Percentiles rank a stretch among this genome's conserved stretches.
Conservation (phyloP, 2,329 filamentous ascomycete species). For the Botrytis elliptica region DNA sequence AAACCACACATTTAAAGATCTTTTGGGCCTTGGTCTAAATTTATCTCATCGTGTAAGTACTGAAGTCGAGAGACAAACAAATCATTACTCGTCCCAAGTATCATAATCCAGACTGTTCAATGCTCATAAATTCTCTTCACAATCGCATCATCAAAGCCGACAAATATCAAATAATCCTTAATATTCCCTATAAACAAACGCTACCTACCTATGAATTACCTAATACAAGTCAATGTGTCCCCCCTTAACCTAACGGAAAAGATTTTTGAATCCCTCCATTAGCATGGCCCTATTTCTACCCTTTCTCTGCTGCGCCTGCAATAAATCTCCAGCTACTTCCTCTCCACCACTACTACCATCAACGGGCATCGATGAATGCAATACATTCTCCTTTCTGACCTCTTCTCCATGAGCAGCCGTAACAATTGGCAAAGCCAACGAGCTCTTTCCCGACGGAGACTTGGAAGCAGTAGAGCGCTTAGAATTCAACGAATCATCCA, state of each 20-base stretch:
- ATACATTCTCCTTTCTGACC: constrained; percentile 30
- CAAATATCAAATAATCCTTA: neutral
- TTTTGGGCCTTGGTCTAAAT: neutral
- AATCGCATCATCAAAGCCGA: neutral
- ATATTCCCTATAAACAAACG: neutral
- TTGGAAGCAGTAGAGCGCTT: constrained; percentile 27
- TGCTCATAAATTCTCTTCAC: neutral
- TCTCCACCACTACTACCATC: constrained; percentile 17
- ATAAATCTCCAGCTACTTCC: constrained; percentile 18
- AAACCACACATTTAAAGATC: neutral
- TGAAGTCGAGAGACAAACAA: neutral
- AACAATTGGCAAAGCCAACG: constrained; percentile 25
- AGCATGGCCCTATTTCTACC: constrained; percentile 30
- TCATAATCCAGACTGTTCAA: neutral
- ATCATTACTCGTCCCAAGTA: neutral
- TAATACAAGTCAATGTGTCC: neutral
- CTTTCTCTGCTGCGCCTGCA: constrained; percentile 25
- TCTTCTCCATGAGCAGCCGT: constrained; percentile 28
- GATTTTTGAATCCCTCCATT: constrained; percentile 34
- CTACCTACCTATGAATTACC: neutral
- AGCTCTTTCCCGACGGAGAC: constrained; percentile 35
- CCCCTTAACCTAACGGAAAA: constrained; percentile 34
- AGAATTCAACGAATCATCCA: constrained; percentile 1
- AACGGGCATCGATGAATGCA: constrained; percentile 16
- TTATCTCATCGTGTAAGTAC: neutral